Base-by-base conservation (phyloP, 805 yeast genomes). In the Spathaspora passalidarum region DNA sequence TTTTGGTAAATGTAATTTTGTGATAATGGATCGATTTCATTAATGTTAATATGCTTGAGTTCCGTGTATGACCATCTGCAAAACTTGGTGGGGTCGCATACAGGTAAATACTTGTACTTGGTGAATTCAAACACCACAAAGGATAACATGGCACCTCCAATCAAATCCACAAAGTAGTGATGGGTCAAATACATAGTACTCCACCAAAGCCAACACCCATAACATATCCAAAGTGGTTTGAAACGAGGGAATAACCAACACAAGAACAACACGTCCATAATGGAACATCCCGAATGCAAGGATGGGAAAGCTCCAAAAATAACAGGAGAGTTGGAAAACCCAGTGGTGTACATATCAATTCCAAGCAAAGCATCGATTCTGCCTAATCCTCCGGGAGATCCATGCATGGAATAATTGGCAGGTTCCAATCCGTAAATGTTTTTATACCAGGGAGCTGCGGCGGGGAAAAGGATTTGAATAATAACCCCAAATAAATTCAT, bases 371-470 rank as follows among this genome's bases (percentile, higher is more conserved):
- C 62, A 65, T 92, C 99, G 47, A 92, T 88, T 56, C 98, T 78
- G 10, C 82, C 92, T 51, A 92, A 76, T 0, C 99, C 99, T 55
- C 98, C 99, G 0, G 99, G 96, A 1, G 96, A 86, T 10, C 98
- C 99, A 40, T 75, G 73, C 96, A 92, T 90, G 44, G 84, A 72
- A 65, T 92, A 92, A 66, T 89, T 81, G 2, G 98, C 98, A 23
- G 96, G 94, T 45, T 80, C 84, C 49, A 91, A 75, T 1, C 96
- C 97, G 61, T 92, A 84, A 41, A 84, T 64, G 48, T 81, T 81
- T 57, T 88, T 86, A 63, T 92, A 92, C 99, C 99, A 92, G 16
- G 99, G 99, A 11, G 99, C 96, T 44, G 98, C 97, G 42, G 94
- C 88, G 5, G 99, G 96, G 62, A 88, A 89, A 4, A 83, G 51